Evolutionary conservation across 2,329 filamentous ascomycete species (phyloP), one percentile per base, ranked within the genome.

Genomic region (Tricladium varicosporioides): DNA sequence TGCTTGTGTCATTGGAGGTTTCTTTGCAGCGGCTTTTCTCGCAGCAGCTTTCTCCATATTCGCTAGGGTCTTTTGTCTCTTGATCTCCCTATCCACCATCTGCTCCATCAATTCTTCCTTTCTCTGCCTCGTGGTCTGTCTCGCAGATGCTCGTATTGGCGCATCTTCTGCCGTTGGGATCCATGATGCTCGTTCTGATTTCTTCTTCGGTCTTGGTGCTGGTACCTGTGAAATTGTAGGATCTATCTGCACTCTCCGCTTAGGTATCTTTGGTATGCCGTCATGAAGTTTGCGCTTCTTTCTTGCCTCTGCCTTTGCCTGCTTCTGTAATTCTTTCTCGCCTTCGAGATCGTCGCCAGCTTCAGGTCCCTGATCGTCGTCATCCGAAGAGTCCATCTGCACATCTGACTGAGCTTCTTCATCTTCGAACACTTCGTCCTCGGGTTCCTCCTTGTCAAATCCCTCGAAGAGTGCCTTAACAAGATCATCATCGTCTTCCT

Each of bases 231-330:
- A 59, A 19, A 74, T 76, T 32, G 79, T 79, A 60, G 75, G 78
- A 70, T 86, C 83, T 63, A 92, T 90, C 68, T 86, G 88, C 66
- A 91, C 87, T 71, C 86, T 91, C 72, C 92, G 93, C 60, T 87
- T 77, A 67, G 87, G 86, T 62, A 83, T 82, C 54, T 83, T 83
- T 5, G 88, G 85, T 58, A 92, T 86, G 27, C 84, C 86, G 59
- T 92, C 86, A 67, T 89, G 85, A 1, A 87, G 84, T 69, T 93
- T 95, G 63, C 91, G 85, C 74, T 96, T 96, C 71, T 91, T 90
- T 84, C 57, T 80, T 73, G 65, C 78, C 65, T 88, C 87, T 58
- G 83, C 84, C 64, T 85, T 86, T 57, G 88, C 91, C 65, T 88
- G 83, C 62, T 84, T 87, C 73, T 94, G 86, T 54, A 99, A 73